Conservation (phyloP, 345 rosid genomes). For the Punica granatum region DNA sequence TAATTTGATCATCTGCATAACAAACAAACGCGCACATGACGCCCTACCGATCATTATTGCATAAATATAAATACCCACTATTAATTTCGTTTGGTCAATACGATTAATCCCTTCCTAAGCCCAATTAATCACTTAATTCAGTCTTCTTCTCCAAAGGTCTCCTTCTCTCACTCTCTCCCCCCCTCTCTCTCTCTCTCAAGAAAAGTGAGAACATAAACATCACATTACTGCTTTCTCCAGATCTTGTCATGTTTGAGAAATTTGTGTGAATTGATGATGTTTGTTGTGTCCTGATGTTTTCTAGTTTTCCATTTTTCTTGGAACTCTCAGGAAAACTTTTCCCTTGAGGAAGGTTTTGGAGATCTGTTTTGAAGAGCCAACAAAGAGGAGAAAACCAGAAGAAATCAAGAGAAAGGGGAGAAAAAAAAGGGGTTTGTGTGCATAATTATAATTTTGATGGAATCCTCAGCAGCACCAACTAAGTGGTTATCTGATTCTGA, state of each 20-base stretch:
- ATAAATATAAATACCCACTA: not conserved
- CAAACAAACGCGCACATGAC: too few species aligned
- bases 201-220: not conserved
- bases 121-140: not conserved
- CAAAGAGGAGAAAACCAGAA: too few species aligned
- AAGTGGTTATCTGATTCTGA: constrained; percentile 6
- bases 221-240: not conserved
- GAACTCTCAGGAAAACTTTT: not conserved
- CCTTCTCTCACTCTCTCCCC: not conserved
- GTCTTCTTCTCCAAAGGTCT: not conserved
- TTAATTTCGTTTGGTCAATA: too few species aligned
- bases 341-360: not conserved
- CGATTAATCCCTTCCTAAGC: too few species aligned
- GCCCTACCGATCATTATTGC: not conserved
- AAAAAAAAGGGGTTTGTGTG: not conserved
- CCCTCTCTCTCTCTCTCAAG: not conserved
- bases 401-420: not conserved
- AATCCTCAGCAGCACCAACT: constrained; percentile 1
- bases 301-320: not conserved
- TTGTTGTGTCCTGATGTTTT: not conserved
- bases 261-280: not conserved
- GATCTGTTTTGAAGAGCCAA: too few species aligned
- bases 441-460: not conserved
- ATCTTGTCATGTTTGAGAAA: not conserved
- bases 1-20: too few species aligned